Conservation (phyloP, 2,329 filamentous ascomycete genomes). For the Ophiostoma fasciatum region DNA sequence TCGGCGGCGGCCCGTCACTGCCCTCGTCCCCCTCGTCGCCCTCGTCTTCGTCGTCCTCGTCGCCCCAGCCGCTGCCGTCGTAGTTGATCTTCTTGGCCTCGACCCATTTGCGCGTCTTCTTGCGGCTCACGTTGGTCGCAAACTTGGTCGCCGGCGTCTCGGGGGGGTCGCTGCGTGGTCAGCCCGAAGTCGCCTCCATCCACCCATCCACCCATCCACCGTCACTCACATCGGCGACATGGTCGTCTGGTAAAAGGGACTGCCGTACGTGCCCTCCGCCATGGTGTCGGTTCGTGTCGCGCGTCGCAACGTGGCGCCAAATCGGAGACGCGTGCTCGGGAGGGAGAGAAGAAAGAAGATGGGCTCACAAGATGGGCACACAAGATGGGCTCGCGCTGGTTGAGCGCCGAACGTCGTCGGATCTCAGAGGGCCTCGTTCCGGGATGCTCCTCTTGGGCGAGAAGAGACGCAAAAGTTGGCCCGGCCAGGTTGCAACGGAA, state of each 20-base stretch:
- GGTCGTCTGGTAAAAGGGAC: constrained; percentile 15
- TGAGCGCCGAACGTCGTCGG: too few species aligned
- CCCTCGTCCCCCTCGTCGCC: constrained; percentile 30
- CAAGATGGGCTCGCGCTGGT: too few species aligned
- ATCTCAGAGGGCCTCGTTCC: too few species aligned
- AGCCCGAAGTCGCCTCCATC: too few species aligned
- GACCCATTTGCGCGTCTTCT: constrained; percentile 90
- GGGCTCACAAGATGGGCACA: too few species aligned
- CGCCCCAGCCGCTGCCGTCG: constrained; percentile 88
- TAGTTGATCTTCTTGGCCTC: constrained; percentile 78
- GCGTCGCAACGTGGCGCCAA: too few species aligned
- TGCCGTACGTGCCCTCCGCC: constrained; percentile 18
- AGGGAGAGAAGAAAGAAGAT: not conserved
- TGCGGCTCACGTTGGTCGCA: constrained; percentile 73
- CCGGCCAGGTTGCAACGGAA: constrained; percentile 1
- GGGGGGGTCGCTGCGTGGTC: constrained; percentile 14
- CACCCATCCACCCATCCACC: too few species aligned
- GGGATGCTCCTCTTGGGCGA: too few species aligned
- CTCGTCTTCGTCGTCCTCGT: constrained; percentile 48
- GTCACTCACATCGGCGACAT: too few species aligned
- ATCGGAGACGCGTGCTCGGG: too few species aligned
- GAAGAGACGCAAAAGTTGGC: not conserved
- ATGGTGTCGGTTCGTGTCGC: too few species aligned
- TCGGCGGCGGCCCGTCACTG: not conserved
- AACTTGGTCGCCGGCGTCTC: constrained; percentile 32